Conservation (phyloP, 768 basidiomycete genomes). For the Asterophora parasitica region DNA sequence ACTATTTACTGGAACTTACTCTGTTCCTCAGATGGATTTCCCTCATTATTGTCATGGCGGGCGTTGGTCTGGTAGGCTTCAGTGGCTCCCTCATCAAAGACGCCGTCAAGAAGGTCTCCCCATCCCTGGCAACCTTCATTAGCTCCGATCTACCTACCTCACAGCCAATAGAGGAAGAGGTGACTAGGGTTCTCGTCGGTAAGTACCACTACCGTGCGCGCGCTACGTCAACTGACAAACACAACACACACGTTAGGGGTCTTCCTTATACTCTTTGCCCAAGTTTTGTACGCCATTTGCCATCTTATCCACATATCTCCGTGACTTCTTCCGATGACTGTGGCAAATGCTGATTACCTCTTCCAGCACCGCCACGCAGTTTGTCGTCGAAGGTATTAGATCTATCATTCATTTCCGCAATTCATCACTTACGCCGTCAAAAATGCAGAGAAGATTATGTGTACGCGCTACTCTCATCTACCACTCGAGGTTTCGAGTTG, state of each 20-base stretch:
- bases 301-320: constrained; percentile 15
- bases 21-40: constrained; percentile 71
- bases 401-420: constrained; percentile 5
- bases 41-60: constrained; percentile 81
- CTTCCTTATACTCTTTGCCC: constrained; percentile 88
- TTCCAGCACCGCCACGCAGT: constrained; percentile 80
- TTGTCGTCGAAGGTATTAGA: constrained; percentile 72
- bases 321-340: constrained; percentile 18
- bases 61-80: constrained; percentile 80
- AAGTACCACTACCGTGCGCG: constrained; percentile 21
- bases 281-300: constrained; percentile 70
- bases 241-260: constrained; percentile 51
- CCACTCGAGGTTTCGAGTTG: background rate
- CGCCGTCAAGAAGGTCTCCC: constrained; percentile 44
- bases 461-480: constrained; percentile 19
- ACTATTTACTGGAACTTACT: background rate
- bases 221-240: constrained; percentile 16
- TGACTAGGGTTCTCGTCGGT: constrained; percentile 75
- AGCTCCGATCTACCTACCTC: constrained; percentile 32
- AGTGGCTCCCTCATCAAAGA: constrained; percentile 88
- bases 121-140: constrained; percentile 23
- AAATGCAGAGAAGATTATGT: constrained; percentile 86
- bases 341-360: constrained; percentile 1
- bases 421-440: constrained; percentile 8
- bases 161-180: constrained; percentile 51